phyloP scores from a whole-genome alignment of 768 basidiomycete genomes.

The Serpula lacrymans region DNA sequence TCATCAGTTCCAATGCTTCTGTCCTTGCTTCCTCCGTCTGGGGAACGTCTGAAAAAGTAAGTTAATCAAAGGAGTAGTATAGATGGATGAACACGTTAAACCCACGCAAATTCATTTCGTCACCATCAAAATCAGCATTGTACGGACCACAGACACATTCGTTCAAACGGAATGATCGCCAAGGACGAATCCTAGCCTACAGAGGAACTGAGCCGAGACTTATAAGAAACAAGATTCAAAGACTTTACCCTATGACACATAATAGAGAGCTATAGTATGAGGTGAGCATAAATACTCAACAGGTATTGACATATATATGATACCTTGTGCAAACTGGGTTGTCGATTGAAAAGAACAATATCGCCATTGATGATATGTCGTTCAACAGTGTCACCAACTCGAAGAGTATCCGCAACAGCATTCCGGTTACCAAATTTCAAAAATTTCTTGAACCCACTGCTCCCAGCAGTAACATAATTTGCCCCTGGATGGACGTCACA shows the following conservation, averaged over 20 bases:
- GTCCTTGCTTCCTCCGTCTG: conserved; percentile 98
- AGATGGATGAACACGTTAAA: conserved; percentile 5
- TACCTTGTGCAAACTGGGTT: conserved; percentile 96
- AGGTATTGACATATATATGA: conserved; percentile 7
- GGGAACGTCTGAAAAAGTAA: conserved; percentile 71
- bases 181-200: conserved; percentile 88
- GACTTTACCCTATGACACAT: conserved; percentile 98
- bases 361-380: conserved; percentile 94
- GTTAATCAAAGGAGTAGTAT: conserved; percentile 5
- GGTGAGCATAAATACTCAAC: conserved; percentile 8
- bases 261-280: conserved; percentile 81
- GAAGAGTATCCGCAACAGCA: conserved; percentile 76
- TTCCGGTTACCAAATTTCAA: conserved; percentile 81
- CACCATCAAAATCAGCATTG: conserved; percentile 99
- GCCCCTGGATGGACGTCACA: conserved; percentile 92
- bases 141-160: conserved; percentile 99
- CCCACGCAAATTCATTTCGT: conserved; percentile 99
- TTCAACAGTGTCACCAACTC: conserved; percentile 91
- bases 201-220: not conserved
- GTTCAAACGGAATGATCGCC: conserved; percentile 95
- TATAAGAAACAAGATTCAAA: conserved; percentile 18
- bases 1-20: conserved; percentile 97
- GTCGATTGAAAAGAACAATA: conserved; percentile 96
- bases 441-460: conserved; percentile 81
- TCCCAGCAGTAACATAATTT: conserved; percentile 84